Evolutionary conservation across 2,329 filamentous ascomycete genomes (phyloP).

Genomic region (Penicillium sp.): DNA sequence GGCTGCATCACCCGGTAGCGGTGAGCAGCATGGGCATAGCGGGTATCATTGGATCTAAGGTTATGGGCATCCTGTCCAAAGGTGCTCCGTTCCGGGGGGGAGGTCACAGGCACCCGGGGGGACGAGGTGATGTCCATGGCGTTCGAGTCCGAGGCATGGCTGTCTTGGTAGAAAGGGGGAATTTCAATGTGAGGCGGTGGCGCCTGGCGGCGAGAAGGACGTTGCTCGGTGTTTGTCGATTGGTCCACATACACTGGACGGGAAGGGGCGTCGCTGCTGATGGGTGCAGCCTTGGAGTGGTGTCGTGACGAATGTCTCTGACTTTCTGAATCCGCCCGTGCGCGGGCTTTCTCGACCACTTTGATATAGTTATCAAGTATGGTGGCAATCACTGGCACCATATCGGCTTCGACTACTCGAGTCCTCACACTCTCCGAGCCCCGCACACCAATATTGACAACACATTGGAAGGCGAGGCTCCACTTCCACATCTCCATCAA

Average conservation of each 20-base stretch:
- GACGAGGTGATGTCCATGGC: conserved; percentile 55
- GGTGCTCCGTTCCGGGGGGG: conserved; percentile 61
- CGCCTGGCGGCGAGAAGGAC: conserved; percentile 70
- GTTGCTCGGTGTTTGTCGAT: no score
- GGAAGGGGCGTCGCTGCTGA: no score
- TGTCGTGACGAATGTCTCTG: no score
- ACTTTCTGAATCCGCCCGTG: no score
- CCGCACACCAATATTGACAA: conserved; percentile 95
- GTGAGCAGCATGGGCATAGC: no score
- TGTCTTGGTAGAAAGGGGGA: conserved; percentile 49
- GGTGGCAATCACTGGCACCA: conserved; percentile 97
- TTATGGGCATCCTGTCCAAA: conserved; percentile 49
- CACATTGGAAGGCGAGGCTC: conserved; percentile 97
- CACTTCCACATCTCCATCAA: conserved; percentile 99
- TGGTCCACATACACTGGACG: no score
- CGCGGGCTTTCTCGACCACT: conserved; percentile 70
- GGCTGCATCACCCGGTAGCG: no score
- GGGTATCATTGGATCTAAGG: conserved; percentile 41
- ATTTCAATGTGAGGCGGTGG: conserved; percentile 79
- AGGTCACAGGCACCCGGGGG: conserved; percentile 56
- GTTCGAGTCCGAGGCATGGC: conserved; percentile 42
- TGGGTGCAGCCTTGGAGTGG: no score
- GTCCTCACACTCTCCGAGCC: conserved; percentile 91
- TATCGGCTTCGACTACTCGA: conserved; percentile 92
- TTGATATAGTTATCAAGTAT: conserved; percentile 98